A percentile compares a stretch with the other conserved stretches of the same genome.
Conservation (phyloP, 768 basidiomycete species). For the Phallus indusiatus region DNA sequence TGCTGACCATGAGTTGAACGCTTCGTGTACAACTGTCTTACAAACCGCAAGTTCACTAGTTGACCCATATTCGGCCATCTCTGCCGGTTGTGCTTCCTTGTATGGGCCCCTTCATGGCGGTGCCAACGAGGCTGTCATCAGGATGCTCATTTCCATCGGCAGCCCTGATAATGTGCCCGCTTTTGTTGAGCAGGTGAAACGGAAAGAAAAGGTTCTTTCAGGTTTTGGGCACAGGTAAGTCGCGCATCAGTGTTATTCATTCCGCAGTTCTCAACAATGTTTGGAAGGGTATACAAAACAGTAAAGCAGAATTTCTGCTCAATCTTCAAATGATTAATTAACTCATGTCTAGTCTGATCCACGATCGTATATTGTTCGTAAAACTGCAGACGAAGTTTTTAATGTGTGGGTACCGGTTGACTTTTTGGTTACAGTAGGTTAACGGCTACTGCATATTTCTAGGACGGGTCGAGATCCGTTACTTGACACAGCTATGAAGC, state of each 20-base stretch:
- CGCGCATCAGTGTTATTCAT: neutral
- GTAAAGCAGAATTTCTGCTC: constrained; percentile 26
- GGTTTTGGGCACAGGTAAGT: constrained; percentile 81
- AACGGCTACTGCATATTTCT: neutral
- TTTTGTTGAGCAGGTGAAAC: constrained; percentile 82
- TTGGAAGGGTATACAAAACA: constrained; percentile 59
- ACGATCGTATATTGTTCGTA: constrained; percentile 81
- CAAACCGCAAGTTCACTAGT: constrained; percentile 86
- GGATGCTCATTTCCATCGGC: constrained; percentile 87
- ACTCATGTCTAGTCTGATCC: constrained; percentile 61
- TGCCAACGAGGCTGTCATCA: constrained; percentile 89
- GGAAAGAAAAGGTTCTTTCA: constrained; percentile 78
- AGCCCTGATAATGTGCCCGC: constrained; percentile 78
- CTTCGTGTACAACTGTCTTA: constrained; percentile 74
- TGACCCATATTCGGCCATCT: constrained; percentile 82
- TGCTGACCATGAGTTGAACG: constrained; percentile 88
- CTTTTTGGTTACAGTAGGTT: neutral
- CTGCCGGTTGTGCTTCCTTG: constrained; percentile 80
- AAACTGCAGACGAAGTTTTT: constrained; percentile 89
- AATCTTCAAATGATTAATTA: neutral
- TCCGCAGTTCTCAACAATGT: neutral
- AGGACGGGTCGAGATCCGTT: constrained; percentile 83
- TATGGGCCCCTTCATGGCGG: constrained; percentile 81
- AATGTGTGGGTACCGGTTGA: constrained; percentile 47
- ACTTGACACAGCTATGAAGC: constrained; percentile 79